Conservation (phyloP, 208 protist genomes). For the Leptomonas pyrrhocoris region DNA sequence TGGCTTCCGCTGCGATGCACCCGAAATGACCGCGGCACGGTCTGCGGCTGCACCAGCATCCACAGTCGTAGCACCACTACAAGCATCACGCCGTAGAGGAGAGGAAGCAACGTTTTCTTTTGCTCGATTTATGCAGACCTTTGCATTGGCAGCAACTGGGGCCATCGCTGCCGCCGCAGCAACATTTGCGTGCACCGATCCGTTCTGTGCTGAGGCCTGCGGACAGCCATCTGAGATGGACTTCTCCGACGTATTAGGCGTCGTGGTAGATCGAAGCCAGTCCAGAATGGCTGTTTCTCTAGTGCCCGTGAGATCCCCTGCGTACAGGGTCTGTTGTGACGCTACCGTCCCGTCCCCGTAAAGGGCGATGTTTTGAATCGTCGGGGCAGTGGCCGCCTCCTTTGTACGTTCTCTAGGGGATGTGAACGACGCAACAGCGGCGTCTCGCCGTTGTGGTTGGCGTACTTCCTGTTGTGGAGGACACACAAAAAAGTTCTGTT, state of each 20-base stretch:
- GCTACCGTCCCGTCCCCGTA: not conserved
- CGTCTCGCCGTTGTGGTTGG: not conserved
- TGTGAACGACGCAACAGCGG: not conserved
- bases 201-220: not conserved
- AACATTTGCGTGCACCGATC: not conserved
- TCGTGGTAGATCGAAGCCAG: slow-evolving; percentile 14
- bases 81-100: too few species aligned
- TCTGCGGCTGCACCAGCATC: not conserved
- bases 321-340: not conserved
- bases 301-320: slow-evolving; percentile 7
- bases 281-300: slow-evolving; percentile 20
- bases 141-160: not conserved
- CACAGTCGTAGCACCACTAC: not conserved
- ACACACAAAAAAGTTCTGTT: not conserved
- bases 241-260: not conserved
- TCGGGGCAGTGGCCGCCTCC: not conserved
- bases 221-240: not conserved
- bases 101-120: too few species aligned
- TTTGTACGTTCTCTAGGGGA: not conserved
- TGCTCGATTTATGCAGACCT: too few species aligned
- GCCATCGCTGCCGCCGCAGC: not conserved
- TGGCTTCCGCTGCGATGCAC: not conserved
- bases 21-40: not conserved
- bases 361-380: not conserved
- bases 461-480: not conserved